Base-by-base conservation (phyloP, 495 filamentous ascomycete genomes). In the Podospora anserina region DNA sequence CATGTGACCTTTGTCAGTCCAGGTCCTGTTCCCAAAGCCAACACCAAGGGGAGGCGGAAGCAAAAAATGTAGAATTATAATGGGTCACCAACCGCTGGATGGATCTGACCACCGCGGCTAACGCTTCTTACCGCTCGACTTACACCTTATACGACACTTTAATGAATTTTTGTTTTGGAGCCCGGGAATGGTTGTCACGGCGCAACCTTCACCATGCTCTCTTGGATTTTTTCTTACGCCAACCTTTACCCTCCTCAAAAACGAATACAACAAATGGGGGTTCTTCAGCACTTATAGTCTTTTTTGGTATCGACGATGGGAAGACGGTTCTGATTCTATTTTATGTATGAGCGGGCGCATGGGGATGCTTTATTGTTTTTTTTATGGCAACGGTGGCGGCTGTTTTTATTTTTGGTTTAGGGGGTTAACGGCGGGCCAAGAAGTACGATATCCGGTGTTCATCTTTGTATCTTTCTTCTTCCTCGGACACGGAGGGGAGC, bases 1-100 rank as follows among this genome's bases (percentile, higher is more conserved):
- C 79, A 83, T 53, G 82, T 84, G 53, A 79, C 81, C 2, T 83
- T 84, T 68, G 81, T 84, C 3, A 76, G 71, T 49, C 77, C 80
- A 6, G 75, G 77, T 23, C 76, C 81, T 27, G 75, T 80, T 15
- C 63, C 70, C 19, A 78, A 72, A 54, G 73, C 71, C 57, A 74
- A 66, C 34, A 70, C 75, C 56, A 76, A 77, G 64, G 72, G 68
- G n/a, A 77, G 76, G 39, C 76, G 79, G 59, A 78, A 76, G 67
- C 71, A 73, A 64, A 70, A 75, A 26, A 58, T 63, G 28, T 64
- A 61, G 61, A 53, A 66, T 11, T 32, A 27, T 16, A 19, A 26
- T 23, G 27, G 20, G 26, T 63, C 32, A 39, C 27, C 16, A 19
- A 53, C 34, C 16, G 34, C 23, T 56, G 66, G 20, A 28, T 69